Base-by-base conservation (phyloP, 495 filamentous ascomycete species). In the Aspergillus kassunensis region DNA sequence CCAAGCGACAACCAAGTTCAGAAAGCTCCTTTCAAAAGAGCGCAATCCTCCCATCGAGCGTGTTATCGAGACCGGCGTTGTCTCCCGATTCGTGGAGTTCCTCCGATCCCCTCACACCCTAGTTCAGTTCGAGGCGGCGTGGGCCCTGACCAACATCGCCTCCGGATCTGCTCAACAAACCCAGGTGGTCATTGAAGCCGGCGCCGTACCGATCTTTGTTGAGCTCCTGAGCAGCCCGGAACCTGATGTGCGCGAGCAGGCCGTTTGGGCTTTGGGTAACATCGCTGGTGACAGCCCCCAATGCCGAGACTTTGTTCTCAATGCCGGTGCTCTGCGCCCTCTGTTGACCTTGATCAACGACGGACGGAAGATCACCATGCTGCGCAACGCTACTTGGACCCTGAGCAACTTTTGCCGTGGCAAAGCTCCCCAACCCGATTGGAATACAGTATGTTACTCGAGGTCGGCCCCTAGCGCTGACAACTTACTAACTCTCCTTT, bases 331-430 rank as follows among this genome's bases (percentile, higher is more conserved):
- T 60, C 82, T 98, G 21, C 88, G 87, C 61, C 93, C 93, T 30
- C 80, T 98, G 33, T 78, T 98, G 41, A 80, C 77, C 64, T 81
- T 98, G 33, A 83, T 98, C 36, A 93, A 92, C 35, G 95, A 99
- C 69, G 96, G 92, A 77, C 89, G 95, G 60, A 99, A 99, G 80
- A 79, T 99, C 44, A 96, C 91, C 79, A 99, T 99, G 95, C 83
- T 99, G 33, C 81, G 95, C 48, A 99, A 99, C 67, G 95, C 95
- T 20, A 97, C 95, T 21, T 99, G 95, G 95, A 99, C 95, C 20
- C 78, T 99, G 44, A 97, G 95, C 79, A 99, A 99, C 77, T 99
- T 99, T 77, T 99, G 95, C 76, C 92, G 95, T 79, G 95, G 95
- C 71, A 99, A 97, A 81, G 96, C 91, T 4, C 95, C 95, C 31